Evolutionary conservation across 2,329 filamentous ascomycete genomes (phyloP).

Genomic region (Rhexocercosporidium sp.): DNA sequence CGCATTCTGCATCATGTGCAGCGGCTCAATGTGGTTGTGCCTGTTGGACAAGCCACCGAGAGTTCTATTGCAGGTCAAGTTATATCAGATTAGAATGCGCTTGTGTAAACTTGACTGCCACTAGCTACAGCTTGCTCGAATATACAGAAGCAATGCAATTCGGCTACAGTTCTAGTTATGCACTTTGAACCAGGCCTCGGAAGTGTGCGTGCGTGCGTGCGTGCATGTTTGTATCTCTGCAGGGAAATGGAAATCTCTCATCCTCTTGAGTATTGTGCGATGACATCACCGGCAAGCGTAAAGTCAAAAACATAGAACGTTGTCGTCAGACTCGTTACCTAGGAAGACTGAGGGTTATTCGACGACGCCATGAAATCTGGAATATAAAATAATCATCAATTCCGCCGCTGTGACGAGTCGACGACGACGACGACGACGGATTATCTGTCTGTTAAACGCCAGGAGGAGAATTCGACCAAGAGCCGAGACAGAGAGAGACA

Average conservation of each 20-base stretch:
- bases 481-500: conserved; percentile 9
- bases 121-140: not conserved
- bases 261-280: not conserved
- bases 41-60: not conserved
- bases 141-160: not conserved
- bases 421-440: no score
- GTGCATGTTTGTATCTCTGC: no score
- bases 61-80: not conserved
- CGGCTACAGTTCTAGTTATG: no score
- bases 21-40: not conserved
- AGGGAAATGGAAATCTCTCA: no score
- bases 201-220: not conserved
- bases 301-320: not conserved
- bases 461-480: not conserved
- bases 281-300: not conserved
- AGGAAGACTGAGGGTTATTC: not conserved
- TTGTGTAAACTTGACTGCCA: not conserved
- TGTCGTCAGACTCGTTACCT: not conserved
- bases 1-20: conserved; percentile 9
- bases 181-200: not conserved
- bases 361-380: conserved; percentile 3
- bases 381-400: no score
- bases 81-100: not conserved
- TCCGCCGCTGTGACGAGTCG: not conserved
- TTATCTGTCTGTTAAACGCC: not conserved